Evolutionary conservation across 306 rosid species (phyloP), one percentile per base, ranked within the genome.

Genomic region (Oxytropis ochrocephala): DNA sequence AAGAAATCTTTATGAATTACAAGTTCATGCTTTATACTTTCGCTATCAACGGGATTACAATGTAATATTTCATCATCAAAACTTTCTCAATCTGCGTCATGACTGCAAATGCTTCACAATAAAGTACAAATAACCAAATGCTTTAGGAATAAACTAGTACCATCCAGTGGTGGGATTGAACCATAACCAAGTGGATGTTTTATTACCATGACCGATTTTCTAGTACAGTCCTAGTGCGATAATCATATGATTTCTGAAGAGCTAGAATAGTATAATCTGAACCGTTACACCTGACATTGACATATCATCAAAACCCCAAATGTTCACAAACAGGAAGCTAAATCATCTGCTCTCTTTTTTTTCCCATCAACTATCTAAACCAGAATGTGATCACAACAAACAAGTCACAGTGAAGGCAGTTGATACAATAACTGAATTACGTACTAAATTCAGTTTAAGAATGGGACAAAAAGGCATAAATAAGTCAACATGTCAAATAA

Each of bases 101-200:
- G 16, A 54, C 38, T 8, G 19, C 62, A 49, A 42, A 50, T 16
- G 52, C 49, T 69, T 61, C 50, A 51, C 52, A 50, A 39, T 56
- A 42, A 35, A 57, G 41, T 50, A 42, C 11, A 52, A 69, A 47
- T 74, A 59, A 73, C 27, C 55, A 79, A 59, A 51, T 42, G 67
- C 67, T 32, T 33, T 51, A 14, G 66, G 50, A 51, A 36, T 59
- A 42, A 67, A 43, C 19, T 5, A 12, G 7, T 18, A 66, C 38
- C 57, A 50, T 78, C 69, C 43, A 66, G 55, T 10, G 14, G 55
- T 10, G 14, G 11, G 13, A 51, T 75, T 5, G 4, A 54, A 54
- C 29, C 62, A 54, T 10, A 33, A 11, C 57, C 62, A 46, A 48
- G 16, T 47, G 53, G 7, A 7, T 18, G 5, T 42, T 21, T 52